Evolutionary conservation across 495 filamentous ascomycete genomes (phyloP), one percentile per base, ranked within the genome.

Genomic region (Annulohypoxylon bovei): DNA sequence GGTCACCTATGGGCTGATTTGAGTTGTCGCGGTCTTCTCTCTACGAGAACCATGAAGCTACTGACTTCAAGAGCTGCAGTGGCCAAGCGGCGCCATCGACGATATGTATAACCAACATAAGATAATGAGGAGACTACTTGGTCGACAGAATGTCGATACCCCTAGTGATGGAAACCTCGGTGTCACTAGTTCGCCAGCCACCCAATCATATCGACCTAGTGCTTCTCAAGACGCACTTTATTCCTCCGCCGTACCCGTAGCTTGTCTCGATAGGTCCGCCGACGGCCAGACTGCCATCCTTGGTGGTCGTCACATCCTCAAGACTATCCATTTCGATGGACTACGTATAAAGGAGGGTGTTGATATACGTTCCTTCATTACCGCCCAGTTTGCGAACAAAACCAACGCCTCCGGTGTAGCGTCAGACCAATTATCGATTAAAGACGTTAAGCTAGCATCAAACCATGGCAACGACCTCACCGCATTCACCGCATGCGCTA

Each of bases 371-470:
- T 84, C 90, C 66, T 84, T 88, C n/a, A 89, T 97, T 67, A 84
- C 87, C 62, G 86, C 90, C 69, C 89, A 91, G 76, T 87, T 89
- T 11, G 84, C 88, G 12, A 86, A 83, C 37, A 88, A 91, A 69
- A 82, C 87, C 68, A 82, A 80, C 52, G 79, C 81, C 1, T 76
- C 81, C 25, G 80, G 81, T 20, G 78, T 81, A 0, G 80, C 85
- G 33, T 83, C 87, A 53, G 92, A 96, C 68, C 90, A 92, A 77
- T 84, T 95, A 65, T 91, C 90, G 11, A 91, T 95, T 68, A 88
- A 88, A 42, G 92, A 95, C 76, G 92, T 95, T 42, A 92, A 92
- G 75, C 95, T 94, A 91, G 92, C 92, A 32, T 85, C 86, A 40
- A 73, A 75, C 18, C 72, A 75, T 23, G 78, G 75, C 55, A 78